phyloP scores from a whole-genome alignment of 768 basidiomycete species.

The Clavaria fumosa region DNA sequence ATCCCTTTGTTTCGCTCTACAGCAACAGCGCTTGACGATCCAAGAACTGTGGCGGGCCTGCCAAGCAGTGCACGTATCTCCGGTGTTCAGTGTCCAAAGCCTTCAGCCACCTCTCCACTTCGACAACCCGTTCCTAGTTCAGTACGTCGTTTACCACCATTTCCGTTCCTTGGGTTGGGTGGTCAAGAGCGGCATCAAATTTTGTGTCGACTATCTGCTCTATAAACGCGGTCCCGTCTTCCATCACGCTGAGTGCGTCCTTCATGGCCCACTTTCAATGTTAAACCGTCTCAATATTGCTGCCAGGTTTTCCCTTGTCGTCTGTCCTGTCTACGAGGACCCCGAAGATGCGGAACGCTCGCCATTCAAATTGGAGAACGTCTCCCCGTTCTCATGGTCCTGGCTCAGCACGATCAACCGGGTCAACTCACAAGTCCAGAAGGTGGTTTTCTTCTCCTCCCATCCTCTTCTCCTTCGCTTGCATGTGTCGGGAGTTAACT shows the following conservation, averaged over 20 bases:
- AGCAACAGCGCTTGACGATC: conserved; percentile 42
- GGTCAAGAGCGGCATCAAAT: conserved; percentile 90
- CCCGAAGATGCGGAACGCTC: conserved; percentile 52
- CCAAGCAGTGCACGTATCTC: conserved; percentile 37
- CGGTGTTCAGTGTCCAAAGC: conserved; percentile 19
- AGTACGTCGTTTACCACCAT: conserved; percentile 87
- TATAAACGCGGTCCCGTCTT: conserved; percentile 95
- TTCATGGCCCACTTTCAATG: background rate
- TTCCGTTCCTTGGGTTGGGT: conserved; percentile 96
- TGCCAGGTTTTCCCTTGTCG: conserved; percentile 74
- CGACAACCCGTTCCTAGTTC: conserved; percentile 86
- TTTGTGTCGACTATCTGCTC: conserved; percentile 87
- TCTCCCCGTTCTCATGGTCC: conserved; percentile 72
- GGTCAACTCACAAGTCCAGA: conserved; percentile 93
- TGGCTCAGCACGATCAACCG: conserved; percentile 97
- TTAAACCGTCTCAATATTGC: conserved; percentile 3
- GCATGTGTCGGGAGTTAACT: background rate
- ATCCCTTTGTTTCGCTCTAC: conserved; percentile 4
- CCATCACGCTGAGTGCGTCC: conserved; percentile 79
- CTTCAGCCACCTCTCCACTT: conserved; percentile 28
- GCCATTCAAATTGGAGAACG: conserved; percentile 47
- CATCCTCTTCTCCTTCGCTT: conserved; percentile 3
- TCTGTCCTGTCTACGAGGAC: conserved; percentile 85
- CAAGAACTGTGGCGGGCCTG: conserved; percentile 50
- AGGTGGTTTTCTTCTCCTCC: conserved; percentile 37